Base-by-base conservation (phyloP, 257 asterid genomes). In the Primulina huaijiensis region DNA sequence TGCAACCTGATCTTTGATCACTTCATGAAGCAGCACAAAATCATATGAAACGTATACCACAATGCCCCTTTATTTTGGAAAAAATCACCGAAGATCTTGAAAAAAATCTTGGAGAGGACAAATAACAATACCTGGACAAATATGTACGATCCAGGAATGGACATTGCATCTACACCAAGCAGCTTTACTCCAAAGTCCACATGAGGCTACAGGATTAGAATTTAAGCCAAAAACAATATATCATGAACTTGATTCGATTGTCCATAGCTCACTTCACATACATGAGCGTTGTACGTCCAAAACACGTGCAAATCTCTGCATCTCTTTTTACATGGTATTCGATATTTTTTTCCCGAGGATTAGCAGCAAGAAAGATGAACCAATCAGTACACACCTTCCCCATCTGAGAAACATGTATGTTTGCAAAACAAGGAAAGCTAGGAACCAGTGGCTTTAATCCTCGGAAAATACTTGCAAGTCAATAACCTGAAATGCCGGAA, bases 381-480 rank as follows among this genome's bases (percentile, higher is more conserved):
- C 68, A 3, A 6, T 12, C 37, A 73, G 67, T 14, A 70, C 80
- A 55, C 71, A 89, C 98, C 96, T 86, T 94, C 78, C 86, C 93
- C 99, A 94, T 91, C 33, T 91, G 92, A 71, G 99, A 94, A 65
- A 94, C 90, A 3, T 77, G 74, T 76, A 94, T 94, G 59, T 88
- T 94, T 6, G 95, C 95, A 59, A 94, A 94, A 81, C 99, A 94
- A 52, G 99, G 99, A 72, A 91, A 89, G 77, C 79, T 79, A 4
- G 97, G 99, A 77, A 94, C 99, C 35, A 94, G 83, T 8, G 99
- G 99, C 88, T 89, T 94, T 76, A 94, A 69, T 94, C 27, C 97
- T 68, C 74, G 62, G 97, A 97, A 85, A 94, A 94, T 31, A 94
- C 95, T 86, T 91, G 97, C 87, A 91, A 80, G 77, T 94, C 99